A percentile compares a stretch with the other conserved stretches of the same genome.
These are phyloP conservation scores for Penicillium longicatenatum DNA, from an alignment of 495 filamentous ascomycete genomes.

Conservation along the genomic window DNA sequence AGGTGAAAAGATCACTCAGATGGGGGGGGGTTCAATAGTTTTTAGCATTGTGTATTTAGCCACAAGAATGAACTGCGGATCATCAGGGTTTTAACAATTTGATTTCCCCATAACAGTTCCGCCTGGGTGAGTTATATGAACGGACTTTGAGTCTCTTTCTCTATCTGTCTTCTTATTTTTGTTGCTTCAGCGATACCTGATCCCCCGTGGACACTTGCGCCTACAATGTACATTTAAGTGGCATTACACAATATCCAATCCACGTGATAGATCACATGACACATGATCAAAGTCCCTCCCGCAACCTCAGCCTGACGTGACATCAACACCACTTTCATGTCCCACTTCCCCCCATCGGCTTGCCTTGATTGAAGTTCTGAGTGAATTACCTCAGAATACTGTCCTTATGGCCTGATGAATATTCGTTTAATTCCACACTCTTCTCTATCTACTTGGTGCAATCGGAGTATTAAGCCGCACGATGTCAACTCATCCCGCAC, in stretches of 20 bases:
- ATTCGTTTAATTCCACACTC: neutral
- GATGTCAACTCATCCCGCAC: slow-evolving; percentile 15
- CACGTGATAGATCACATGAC: neutral
- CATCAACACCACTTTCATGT: slow-evolving; percentile 14
- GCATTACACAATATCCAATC: no score
- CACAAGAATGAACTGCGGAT: no score
- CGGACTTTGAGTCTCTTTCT: no score
- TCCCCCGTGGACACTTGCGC: no score
- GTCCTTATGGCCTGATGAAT: neutral
- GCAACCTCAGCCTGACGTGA: slow-evolving; percentile 19
- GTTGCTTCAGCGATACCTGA: no score
- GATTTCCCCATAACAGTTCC: no score
- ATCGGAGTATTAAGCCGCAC: neutral
- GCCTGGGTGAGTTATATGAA: no score
- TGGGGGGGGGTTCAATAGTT: neutral
- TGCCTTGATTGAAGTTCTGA: slow-evolving; percentile 1
- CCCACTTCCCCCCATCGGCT: slow-evolving; percentile 4
- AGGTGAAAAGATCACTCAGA: neutral
- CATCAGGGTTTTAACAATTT: no score
- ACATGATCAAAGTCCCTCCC: neutral
- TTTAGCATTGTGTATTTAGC: no score
- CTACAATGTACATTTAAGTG: no score
- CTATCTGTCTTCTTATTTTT: no score
- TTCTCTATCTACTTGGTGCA: neutral
- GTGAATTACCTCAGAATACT: neutral